phyloP scores from a whole-genome alignment of 208 protist genomes.

The Leishmania braziliensis region DNA sequence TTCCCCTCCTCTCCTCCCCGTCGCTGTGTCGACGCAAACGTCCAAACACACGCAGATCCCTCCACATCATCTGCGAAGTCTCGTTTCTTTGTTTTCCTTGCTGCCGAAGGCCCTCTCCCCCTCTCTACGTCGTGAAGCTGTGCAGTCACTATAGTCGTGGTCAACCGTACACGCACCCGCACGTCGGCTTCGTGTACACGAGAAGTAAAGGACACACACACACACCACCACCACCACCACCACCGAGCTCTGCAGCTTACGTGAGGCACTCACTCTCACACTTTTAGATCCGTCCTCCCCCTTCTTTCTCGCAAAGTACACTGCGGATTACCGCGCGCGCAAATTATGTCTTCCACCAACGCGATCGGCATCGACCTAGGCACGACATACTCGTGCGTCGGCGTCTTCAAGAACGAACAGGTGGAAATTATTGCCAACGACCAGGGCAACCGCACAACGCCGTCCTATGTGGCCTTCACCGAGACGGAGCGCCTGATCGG shows the following conservation, averaged over 20 bases:
- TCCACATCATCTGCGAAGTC: background rate
- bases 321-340: background rate
- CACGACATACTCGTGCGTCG: constrained; percentile 98
- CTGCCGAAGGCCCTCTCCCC: background rate
- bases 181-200: background rate
- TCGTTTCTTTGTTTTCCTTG: background rate
- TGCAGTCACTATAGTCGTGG: background rate
- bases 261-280: background rate
- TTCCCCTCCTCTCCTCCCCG: background rate
- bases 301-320: background rate
- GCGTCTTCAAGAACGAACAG: constrained; percentile 96
- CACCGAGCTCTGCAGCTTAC: background rate
- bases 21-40: background rate
- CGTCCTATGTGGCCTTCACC: constrained; percentile 97
- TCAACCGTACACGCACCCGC: background rate
- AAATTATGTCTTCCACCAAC: constrained; percentile 29
- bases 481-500: constrained; percentile 92
- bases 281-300: background rate
- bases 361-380: constrained; percentile 95
- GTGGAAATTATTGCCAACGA: constrained; percentile 93
- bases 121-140: background rate
- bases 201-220: no score
- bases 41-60: background rate
- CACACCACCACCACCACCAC: no score
- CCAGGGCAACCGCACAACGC: constrained; percentile 94